Conservation (phyloP, 257 asterid species). For the Gynochthodes officinalis region DNA sequence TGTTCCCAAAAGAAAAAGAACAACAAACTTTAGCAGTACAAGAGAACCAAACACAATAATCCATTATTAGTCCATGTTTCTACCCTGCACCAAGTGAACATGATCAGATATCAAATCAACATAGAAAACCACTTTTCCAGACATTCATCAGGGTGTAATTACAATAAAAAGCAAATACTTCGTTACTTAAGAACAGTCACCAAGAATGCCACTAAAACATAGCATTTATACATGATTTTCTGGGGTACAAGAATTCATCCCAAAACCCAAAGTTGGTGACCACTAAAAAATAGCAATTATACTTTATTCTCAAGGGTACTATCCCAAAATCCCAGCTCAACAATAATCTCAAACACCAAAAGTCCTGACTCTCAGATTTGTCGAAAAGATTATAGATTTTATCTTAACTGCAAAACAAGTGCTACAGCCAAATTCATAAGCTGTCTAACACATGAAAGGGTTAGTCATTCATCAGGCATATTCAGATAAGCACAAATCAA, state of each 20-base stretch:
- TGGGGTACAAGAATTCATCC: background rate
- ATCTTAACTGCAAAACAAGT: background rate
- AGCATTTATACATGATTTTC: background rate
- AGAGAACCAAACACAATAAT: slow-evolving; percentile 2
- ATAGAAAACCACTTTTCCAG: background rate
- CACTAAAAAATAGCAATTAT: background rate
- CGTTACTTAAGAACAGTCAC: background rate
- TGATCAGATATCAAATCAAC: too few relatives aligned
- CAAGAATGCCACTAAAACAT: background rate
- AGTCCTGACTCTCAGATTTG: background rate
- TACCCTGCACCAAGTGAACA: background rate
- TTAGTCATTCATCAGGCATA: background rate
- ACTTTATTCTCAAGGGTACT: background rate
- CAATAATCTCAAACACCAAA: background rate
- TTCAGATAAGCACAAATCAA: background rate
- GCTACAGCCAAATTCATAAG: background rate
- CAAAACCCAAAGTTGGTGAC: background rate
- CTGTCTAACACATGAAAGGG: background rate
- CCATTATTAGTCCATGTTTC: background rate
- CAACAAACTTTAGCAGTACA: slow-evolving; percentile 2
- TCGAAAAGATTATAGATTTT: background rate
- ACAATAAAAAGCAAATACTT: background rate
- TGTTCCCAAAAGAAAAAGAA: slow-evolving; percentile 26
- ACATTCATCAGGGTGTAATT: background rate
- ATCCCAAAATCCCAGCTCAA: background rate